Conservation (phyloP, 2,329 filamentous ascomycete species). For the Sphaerulina populicola region DNA sequence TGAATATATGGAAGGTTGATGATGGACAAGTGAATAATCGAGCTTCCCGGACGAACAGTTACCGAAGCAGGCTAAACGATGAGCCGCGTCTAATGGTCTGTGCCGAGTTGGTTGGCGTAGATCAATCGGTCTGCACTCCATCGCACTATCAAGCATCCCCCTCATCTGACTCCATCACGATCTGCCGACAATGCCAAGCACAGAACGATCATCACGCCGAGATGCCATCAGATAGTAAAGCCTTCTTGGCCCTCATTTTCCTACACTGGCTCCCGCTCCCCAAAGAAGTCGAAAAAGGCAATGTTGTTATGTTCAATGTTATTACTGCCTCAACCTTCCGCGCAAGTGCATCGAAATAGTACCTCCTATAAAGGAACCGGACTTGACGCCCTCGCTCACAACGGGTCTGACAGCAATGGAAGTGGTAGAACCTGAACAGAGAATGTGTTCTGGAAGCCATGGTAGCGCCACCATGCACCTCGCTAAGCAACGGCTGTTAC, state of each 20-base stretch:
- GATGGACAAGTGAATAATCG: background rate
- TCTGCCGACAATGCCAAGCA: too few relatives aligned
- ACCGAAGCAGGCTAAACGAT: conserved; percentile 1
- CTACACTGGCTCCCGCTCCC: too few relatives aligned
- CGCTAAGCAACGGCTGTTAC: background rate
- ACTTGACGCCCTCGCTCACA: too few relatives aligned
- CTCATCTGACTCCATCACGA: too few relatives aligned
- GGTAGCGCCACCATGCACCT: background rate
- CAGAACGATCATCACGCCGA: too few relatives aligned
- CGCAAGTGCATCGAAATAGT: background rate
- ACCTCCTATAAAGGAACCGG: background rate
- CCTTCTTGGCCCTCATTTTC: too few relatives aligned
- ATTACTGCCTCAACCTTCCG: background rate
- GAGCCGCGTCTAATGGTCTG: background rate
- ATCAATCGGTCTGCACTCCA: too few relatives aligned
- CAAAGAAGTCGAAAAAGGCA: too few relatives aligned
- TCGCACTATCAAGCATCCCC: too few relatives aligned
- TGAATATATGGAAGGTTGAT: background rate
- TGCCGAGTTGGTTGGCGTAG: background rate
- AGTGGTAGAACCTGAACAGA: background rate
- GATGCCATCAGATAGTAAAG: too few relatives aligned
- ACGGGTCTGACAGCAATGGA: background rate
- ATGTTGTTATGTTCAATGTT: too few relatives aligned
- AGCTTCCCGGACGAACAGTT: conserved; percentile 5
- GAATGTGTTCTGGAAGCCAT: background rate